Base-by-base conservation (phyloP, 2,329 filamentous ascomycete genomes). In the Sclerotinia trifoliorum region DNA sequence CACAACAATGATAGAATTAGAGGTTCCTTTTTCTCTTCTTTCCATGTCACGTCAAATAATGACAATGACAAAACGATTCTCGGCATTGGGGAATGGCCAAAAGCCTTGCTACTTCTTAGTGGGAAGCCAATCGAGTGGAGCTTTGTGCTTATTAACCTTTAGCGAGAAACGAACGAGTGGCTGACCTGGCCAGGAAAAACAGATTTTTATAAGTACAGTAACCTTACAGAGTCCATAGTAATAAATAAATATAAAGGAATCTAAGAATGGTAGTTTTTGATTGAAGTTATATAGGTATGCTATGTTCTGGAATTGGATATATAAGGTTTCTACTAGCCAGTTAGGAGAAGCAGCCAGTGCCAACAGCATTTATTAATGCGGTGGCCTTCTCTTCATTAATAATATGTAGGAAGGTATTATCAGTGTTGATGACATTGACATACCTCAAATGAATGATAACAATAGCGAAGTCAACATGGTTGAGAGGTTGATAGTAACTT, bases 361-460 rank as follows among this genome's bases (percentile, higher is more conserved):
- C 5, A 42, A 42, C 15, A 42, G 13, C 39, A 42, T 5, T 42
- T 42, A 42, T 42, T 5, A 42, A 42, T 17, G 39, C 39, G 11
- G 13, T 42, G 39, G 39, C 39, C 15, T 42, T 42, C 17, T 17
- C 39, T 42, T 42, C 13, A 42, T 42, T 42, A 17, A 5, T 17
- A 42, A 57, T 56, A 17, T 8, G 17, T 29, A 42, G 39, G 13
- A 3, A 32, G 39, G 11, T 39, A 39, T 13, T 32, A 62, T 46
- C 13, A 32, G 32, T n/a, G 3, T 49, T 62, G 19, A 49, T 49
- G 58, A 62, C 32, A 62, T 21, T 11, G 21, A 62, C 44, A 26
- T 49, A 21, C 42, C 58, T 49, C 58, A 35, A 35, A 17, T 49
- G 44, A 35, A 24, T 62, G 58, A 62, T 62, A 61, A 61, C 42